phyloP scores from a whole-genome alignment of 495 filamentous ascomycete species.

The Penicillium soppii region DNA sequence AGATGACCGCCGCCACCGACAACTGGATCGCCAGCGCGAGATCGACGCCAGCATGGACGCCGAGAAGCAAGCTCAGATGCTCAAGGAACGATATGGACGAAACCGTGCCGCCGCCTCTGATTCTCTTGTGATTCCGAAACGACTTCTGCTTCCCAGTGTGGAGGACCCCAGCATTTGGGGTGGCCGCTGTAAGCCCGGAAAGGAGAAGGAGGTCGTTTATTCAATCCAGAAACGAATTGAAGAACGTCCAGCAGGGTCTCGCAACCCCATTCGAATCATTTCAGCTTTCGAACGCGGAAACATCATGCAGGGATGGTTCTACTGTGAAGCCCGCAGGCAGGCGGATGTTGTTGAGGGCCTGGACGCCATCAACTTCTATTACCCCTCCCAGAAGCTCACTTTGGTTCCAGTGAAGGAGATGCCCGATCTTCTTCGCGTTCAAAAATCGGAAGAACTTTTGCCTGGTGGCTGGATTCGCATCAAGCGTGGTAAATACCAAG shows the following conservation, averaged over 20 bases:
- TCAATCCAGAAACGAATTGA: slow-evolving; percentile 83
- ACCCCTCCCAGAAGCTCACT: slow-evolving; percentile 76
- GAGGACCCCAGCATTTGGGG: slow-evolving; percentile 97
- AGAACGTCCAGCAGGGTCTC: slow-evolving; percentile 65
- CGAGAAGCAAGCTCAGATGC: slow-evolving; percentile 84
- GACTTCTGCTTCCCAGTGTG: slow-evolving; percentile 86
- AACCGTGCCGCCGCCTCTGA: slow-evolving; percentile 56
- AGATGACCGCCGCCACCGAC: slow-evolving; percentile 90
- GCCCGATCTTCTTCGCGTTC: slow-evolving; percentile 89
- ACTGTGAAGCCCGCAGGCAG: slow-evolving; percentile 85
- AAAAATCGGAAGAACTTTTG: slow-evolving; percentile 80
- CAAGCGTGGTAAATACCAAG: slow-evolving; percentile 77
- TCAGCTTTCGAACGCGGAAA: slow-evolving; percentile 88
- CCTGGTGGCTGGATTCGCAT: slow-evolving; percentile 92
- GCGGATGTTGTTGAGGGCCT: slow-evolving; percentile 79
- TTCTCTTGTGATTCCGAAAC: slow-evolving; percentile 74
- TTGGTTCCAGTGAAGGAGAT: slow-evolving; percentile 96
- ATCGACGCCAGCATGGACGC: slow-evolving; percentile 81
- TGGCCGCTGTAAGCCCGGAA: slow-evolving; percentile 87
- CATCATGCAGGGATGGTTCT: slow-evolving; percentile 89
- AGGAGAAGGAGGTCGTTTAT: slow-evolving; percentile 87
- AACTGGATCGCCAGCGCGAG: slow-evolving; percentile 90
- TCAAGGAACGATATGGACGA: slow-evolving; percentile 80
- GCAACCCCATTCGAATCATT: slow-evolving; percentile 74
- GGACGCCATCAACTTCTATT: slow-evolving; percentile 81